These are phyloP conservation scores for Colletotrichum sp. DNA, from an alignment of 2,329 filamentous ascomycete species.

Conservation along the genomic window DNA sequence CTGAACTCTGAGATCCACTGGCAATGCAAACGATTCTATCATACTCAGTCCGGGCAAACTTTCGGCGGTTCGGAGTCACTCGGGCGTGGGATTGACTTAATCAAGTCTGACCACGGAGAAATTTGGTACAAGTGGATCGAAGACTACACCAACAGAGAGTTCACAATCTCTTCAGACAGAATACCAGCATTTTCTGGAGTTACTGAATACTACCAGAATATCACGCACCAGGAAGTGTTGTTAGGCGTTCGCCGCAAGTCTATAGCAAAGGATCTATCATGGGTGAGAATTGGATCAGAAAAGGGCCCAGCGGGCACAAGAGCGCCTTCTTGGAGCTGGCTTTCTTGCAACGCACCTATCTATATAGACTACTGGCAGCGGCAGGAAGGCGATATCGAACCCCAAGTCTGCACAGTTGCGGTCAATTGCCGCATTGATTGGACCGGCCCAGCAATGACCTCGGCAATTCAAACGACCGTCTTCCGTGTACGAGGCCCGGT, in stretches of 20 bases:
- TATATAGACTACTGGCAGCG: background rate
- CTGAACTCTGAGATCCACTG: background rate
- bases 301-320: background rate
- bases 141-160: background rate
- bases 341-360: background rate
- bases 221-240: background rate
- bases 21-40: background rate
- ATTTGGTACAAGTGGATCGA: background rate
- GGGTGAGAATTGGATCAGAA: background rate
- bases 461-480: background rate
- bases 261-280: background rate
- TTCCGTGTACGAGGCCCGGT: background rate
- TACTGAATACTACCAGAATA: background rate
- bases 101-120: background rate
- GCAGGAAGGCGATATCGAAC: accelerated
- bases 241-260: background rate
- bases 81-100: background rate
- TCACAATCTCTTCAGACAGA: background rate
- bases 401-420: background rate
- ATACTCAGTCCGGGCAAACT: background rate
- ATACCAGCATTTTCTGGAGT: background rate
- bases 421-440: background rate
- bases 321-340: background rate
- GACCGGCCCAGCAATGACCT: background rate
- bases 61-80: background rate